These are phyloP conservation scores for Nannochloris sp. DNA, from an alignment of 139 green algal genomes.

Conservation along the genomic window DNA sequence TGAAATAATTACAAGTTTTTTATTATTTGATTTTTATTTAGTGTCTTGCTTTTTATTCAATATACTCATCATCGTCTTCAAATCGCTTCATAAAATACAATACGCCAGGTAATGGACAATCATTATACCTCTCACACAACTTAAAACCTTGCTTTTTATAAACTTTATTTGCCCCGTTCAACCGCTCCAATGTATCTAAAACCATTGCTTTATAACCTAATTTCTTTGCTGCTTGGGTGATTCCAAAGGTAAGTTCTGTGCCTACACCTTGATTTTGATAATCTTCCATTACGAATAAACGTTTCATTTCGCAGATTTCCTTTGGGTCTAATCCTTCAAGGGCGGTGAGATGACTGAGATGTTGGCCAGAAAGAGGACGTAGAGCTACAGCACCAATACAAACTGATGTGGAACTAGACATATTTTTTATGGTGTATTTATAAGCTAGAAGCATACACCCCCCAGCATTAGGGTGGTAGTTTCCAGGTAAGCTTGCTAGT, in stretches of 20 bases:
- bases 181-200: slow-evolving; percentile 23
- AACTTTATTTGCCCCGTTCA: slow-evolving; percentile 19
- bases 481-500: slow-evolving; percentile 22
- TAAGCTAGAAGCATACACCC: slow-evolving; percentile 26
- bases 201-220: slow-evolving; percentile 25
- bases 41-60: no score
- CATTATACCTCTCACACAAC: slow-evolving; percentile 19
- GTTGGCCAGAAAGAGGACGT: slow-evolving; percentile 12
- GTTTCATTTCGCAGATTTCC: slow-evolving; percentile 29
- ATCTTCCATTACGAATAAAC: slow-evolving; percentile 23
- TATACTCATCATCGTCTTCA: no score
- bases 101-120: slow-evolving; percentile 24
- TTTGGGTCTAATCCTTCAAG: slow-evolving; percentile 3
- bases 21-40: no score
- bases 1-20: no score
- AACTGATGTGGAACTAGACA: background rate
- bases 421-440: background rate
- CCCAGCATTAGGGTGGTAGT: slow-evolving; percentile 1
- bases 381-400: slow-evolving; percentile 22
- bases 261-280: slow-evolving; percentile 18
- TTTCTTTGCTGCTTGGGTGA: background rate
- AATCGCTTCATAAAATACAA: slow-evolving; percentile 25
- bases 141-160: slow-evolving; percentile 21
- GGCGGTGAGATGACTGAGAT: background rate
- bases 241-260: background rate